Percentiles rank a stretch among this genome's conserved stretches.
phyloP scores from a whole-genome alignment of 164 flowering plant species.

The Cinnamomum chago region DNA sequence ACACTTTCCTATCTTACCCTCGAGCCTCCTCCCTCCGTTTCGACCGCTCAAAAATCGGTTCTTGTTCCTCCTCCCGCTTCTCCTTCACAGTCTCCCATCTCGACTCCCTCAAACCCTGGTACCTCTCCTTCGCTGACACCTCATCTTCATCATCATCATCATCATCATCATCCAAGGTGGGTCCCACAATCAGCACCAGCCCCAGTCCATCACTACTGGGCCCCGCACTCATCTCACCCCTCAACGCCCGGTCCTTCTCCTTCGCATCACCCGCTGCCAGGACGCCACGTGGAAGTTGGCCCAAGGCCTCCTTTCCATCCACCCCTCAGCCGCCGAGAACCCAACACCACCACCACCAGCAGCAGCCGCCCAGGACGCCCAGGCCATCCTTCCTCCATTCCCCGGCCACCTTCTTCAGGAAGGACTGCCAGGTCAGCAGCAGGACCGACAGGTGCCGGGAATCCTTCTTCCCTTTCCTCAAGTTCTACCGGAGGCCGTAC shows the following conservation, averaged over 20 bases:
- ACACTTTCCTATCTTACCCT: slow-evolving; percentile 62
- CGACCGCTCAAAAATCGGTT: slow-evolving; percentile 60
- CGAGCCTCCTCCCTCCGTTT: slow-evolving; percentile 76
- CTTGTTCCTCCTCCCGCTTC: slow-evolving; percentile 82
- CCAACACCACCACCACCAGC: slow-evolving; percentile 9
- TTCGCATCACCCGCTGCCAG: slow-evolving; percentile 85
- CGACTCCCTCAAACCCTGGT: slow-evolving; percentile 96
- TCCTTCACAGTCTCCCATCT: slow-evolving; percentile 75
- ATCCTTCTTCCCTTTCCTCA: slow-evolving; percentile 59
- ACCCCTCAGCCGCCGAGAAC: slow-evolving; percentile 15
- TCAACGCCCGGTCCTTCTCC: slow-evolving; percentile 83
- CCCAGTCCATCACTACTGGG: slow-evolving; percentile 40
- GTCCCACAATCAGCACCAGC: slow-evolving; percentile 29
- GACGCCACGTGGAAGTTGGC: slow-evolving; percentile 26
- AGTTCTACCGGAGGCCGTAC: slow-evolving; percentile 80
- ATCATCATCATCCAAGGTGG: slow-evolving; percentile 27
- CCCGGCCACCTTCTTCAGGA: slow-evolving; percentile 70
- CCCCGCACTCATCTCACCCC: slow-evolving; percentile 76
- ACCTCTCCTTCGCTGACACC: slow-evolving; percentile 65
- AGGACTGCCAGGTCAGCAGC: slow-evolving; percentile 48
- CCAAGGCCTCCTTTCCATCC: slow-evolving; percentile 59
- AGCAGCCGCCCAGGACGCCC: slow-evolving; percentile 48
- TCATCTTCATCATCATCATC: slow-evolving; percentile 34
- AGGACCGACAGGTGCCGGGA: slow-evolving; percentile 50
- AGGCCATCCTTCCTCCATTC: slow-evolving; percentile 87